A percentile compares a stretch with the other conserved stretches of the same genome.
Conservation (phyloP, 2,329 filamentous ascomycete species). For the Claviceps sp. region DNA sequence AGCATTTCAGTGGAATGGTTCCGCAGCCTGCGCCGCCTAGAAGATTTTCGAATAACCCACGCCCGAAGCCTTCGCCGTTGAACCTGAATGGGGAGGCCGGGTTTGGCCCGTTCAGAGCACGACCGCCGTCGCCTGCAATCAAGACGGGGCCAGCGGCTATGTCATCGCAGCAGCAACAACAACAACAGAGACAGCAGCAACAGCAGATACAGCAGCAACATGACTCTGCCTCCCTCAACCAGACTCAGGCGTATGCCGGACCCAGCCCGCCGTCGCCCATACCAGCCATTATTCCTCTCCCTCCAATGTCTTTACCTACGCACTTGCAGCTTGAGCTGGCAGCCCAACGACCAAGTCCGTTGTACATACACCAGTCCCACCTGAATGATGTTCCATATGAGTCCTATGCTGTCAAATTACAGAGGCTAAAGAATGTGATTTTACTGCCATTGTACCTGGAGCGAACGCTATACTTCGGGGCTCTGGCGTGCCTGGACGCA, state of each 20-base stretch:
- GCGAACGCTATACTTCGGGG: slow-evolving; percentile 73
- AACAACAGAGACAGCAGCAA: not conserved
- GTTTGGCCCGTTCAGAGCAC: slow-evolving; percentile 5
- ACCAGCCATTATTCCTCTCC: slow-evolving; percentile 43
- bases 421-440: slow-evolving; percentile 80
- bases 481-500: slow-evolving; percentile 81
- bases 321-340: slow-evolving; percentile 52
- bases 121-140: slow-evolving; percentile 11
- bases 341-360: slow-evolving; percentile 45
- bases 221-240: slow-evolving; percentile 5
- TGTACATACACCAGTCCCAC: slow-evolving; percentile 51
- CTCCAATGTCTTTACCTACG: slow-evolving; percentile 53
- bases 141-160: slow-evolving; percentile 13
- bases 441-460: slow-evolving; percentile 72
- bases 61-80: slow-evolving; percentile 28
- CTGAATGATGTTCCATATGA: slow-evolving; percentile 62
- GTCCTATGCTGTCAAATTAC: slow-evolving; percentile 81
- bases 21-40: slow-evolving; percentile 22
- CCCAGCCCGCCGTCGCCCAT: slow-evolving; percentile 33
- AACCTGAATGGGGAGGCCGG: slow-evolving; percentile 26
- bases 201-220: slow-evolving; percentile 1
- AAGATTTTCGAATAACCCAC: slow-evolving; percentile 37
- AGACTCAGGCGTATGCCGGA: slow-evolving; percentile 10
- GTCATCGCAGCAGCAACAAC: slow-evolving; percentile 5
- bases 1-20: slow-evolving; percentile 9